Conservation (phyloP, 2,329 filamentous ascomycete species). For the Rhytidhysteron rufulum region DNA sequence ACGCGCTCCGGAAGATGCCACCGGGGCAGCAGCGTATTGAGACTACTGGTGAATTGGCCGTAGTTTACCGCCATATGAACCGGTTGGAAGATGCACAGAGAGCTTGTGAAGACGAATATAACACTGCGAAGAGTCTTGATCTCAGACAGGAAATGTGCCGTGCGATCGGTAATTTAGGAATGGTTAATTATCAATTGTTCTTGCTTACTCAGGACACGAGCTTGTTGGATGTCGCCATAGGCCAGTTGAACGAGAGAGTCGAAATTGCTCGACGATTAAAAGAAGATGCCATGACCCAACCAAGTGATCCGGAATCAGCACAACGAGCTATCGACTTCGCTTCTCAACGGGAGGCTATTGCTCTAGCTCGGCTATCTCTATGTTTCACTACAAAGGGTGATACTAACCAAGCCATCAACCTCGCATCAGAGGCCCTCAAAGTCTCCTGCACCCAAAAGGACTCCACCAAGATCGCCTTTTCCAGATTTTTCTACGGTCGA, state of each 20-base stretch:
- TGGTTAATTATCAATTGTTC: constrained; percentile 36
- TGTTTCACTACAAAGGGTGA: constrained; percentile 24
- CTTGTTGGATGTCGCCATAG: constrained; percentile 23
- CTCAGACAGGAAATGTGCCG: constrained; percentile 21
- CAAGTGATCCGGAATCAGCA: background rate
- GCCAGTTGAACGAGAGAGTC: constrained; percentile 22
- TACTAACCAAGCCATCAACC: constrained; percentile 14
- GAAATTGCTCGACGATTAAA: constrained; percentile 10
- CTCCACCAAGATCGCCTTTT: constrained; percentile 25
- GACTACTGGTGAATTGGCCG: constrained; percentile 28
- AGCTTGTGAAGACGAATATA: constrained; percentile 25
- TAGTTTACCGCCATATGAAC: constrained; percentile 29
- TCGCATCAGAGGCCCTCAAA: constrained; percentile 11
- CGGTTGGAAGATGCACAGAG: constrained; percentile 23
- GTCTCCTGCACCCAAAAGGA: constrained; percentile 14
- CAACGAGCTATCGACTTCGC: background rate
- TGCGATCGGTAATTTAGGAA: constrained; percentile 35
- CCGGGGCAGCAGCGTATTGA: constrained; percentile 13
- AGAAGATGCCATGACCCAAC: constrained; percentile 1
- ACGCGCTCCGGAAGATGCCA: constrained; percentile 12
- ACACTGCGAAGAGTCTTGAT: constrained; percentile 19
- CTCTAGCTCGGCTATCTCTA: constrained; percentile 30
- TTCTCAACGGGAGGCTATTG: constrained; percentile 24
- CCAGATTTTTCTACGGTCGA: constrained; percentile 30
- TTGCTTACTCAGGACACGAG: constrained; percentile 9